Evolutionary conservation across 176 grass and related monocot species (phyloP).

Genomic region (Triticum timopheevii): DNA sequence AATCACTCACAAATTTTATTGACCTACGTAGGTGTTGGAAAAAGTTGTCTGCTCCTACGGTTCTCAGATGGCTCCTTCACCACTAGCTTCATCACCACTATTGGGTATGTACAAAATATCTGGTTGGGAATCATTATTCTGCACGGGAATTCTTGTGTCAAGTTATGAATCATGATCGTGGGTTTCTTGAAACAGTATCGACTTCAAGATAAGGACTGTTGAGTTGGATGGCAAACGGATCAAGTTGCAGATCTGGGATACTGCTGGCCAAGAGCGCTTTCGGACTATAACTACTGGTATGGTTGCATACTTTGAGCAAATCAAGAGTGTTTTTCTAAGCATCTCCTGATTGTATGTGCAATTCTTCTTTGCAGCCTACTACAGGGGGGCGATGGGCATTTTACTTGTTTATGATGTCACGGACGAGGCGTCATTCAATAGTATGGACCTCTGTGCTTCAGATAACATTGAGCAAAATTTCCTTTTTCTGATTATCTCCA

Average conservation of each 20-base stretch:
- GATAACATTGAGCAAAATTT: not conserved
- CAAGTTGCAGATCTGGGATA: conserved; percentile 81
- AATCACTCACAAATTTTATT: conserved; percentile 8
- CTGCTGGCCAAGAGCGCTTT: conserved; percentile 70
- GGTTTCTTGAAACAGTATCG: conserved; percentile 44
- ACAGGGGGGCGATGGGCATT: conserved; percentile 75
- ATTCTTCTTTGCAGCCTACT: conserved; percentile 64
- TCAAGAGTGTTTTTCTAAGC: not conserved
- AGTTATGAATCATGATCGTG: not conserved
- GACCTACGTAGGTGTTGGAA: conserved; percentile 50
- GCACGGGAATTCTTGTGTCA: not conserved
- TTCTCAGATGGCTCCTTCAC: conserved; percentile 74
- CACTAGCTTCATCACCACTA: conserved; percentile 65
- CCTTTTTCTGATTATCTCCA: not conserved
- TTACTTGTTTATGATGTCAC: conserved; percentile 82
- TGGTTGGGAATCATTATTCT: not conserved
- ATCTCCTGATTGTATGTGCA: not conserved
- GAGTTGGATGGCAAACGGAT: conserved; percentile 75
- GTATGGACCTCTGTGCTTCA: conserved; percentile 32
- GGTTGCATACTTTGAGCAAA: conserved; percentile 2
- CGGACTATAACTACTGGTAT: conserved; percentile 75
- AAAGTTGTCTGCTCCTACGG: conserved; percentile 64
- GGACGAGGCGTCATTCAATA: conserved; percentile 66
- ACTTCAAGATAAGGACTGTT: conserved; percentile 69
- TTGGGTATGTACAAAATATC: conserved; percentile 42